These are phyloP conservation scores for Pyrenophora tritici-repentis DNA, from an alignment of 2,329 filamentous ascomycete species.

Conservation along the genomic window DNA sequence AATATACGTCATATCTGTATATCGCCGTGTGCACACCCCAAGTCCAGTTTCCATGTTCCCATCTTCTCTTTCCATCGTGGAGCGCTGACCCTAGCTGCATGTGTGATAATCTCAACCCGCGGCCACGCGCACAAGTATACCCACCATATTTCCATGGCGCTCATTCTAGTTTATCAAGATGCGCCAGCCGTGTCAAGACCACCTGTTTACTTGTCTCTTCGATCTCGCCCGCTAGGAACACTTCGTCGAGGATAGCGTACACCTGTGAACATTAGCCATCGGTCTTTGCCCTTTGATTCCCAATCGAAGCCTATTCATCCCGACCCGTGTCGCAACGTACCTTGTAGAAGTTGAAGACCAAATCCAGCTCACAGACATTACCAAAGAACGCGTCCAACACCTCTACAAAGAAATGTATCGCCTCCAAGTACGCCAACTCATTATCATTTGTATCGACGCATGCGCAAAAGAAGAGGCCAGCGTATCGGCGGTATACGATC, in stretches of 20 bases:
- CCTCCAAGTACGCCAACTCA: constrained; percentile 93
- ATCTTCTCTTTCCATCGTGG: too few species aligned
- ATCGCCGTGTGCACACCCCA: too few species aligned
- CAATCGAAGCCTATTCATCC: not conserved
- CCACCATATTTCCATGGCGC: not conserved
- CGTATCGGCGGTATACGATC: constrained; percentile 96
- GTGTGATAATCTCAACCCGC: not conserved
- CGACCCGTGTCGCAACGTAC: constrained; percentile 49
- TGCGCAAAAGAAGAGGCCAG: constrained; percentile 97
- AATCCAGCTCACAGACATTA: constrained; percentile 96
- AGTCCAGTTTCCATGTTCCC: too few species aligned
- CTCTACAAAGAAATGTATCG: constrained; percentile 99
- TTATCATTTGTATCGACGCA: constrained; percentile 99
- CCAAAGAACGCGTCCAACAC: constrained; percentile 98
- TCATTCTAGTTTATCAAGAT: constrained; percentile 93
- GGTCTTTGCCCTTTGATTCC: too few species aligned
- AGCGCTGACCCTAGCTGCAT: too few species aligned
- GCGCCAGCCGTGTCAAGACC: constrained; percentile 88
- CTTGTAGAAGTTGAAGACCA: constrained; percentile 77
- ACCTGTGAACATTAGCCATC: constrained; percentile 60
- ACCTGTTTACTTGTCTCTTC: constrained; percentile 99
- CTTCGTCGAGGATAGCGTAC: constrained; percentile 97
- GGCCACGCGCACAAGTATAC: not conserved
- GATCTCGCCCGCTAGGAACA: constrained; percentile 96
- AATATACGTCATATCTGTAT: too few species aligned